Conservation (phyloP, 345 rosid genomes). For the Acer yangbiense region DNA sequence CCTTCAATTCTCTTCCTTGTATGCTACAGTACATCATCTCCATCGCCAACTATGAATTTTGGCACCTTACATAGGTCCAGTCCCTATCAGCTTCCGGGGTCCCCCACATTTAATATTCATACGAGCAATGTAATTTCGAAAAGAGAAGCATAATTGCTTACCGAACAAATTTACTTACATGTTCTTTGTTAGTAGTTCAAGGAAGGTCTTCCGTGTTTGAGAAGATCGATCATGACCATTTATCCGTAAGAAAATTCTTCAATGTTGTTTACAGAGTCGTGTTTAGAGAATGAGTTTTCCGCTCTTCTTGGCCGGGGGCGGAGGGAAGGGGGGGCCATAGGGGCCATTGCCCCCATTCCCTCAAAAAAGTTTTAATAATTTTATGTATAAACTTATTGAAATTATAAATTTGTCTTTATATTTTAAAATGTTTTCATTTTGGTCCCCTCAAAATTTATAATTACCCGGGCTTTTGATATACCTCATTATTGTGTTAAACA, state of each 20-base stretch:
- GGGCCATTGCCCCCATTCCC: too few species aligned
- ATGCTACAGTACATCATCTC: conserved; percentile 19
- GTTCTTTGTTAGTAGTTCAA: too few species aligned
- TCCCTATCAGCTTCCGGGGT: conserved; percentile 27
- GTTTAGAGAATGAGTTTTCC: conserved; percentile 24
- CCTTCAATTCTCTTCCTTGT: conserved; percentile 18
- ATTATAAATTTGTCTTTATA: too few species aligned
- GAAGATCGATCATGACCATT: conserved; percentile 23
- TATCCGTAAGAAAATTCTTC: conserved; percentile 30
- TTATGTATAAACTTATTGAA: too few species aligned
- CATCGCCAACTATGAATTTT: conserved; percentile 29
- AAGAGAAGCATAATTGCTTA: not conserved
- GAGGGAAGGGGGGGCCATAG: too few species aligned
- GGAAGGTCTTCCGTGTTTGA: conserved; percentile 24
- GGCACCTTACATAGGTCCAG: conserved; percentile 14
- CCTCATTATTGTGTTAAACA: too few species aligned
- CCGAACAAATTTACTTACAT: too few species aligned
- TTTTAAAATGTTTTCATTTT: too few species aligned
- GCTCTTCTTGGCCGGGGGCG: not conserved
- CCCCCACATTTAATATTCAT: conserved; percentile 19
- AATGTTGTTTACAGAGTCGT: conserved; percentile 24
- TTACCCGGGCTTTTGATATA: too few species aligned
- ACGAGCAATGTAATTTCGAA: not conserved
- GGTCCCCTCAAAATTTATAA: too few species aligned
- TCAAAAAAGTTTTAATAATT: too few species aligned